Percentiles rank a stretch among this genome's conserved stretches.
Conservation (phyloP, 1,139 yeast species). For the Pichia sorboxylosa region DNA sequence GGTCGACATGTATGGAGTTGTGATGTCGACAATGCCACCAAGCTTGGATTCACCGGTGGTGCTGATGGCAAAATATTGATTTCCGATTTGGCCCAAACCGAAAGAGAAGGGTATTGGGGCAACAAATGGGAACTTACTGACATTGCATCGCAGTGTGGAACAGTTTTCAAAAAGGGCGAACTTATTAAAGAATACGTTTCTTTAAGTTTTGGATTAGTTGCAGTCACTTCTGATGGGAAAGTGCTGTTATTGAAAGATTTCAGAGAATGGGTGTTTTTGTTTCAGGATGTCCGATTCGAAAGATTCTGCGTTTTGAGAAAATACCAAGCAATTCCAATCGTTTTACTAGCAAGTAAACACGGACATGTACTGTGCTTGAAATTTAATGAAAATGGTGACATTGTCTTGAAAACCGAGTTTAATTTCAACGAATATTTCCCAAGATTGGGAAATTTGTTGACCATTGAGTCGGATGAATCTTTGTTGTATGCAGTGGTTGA, state of each 20-base stretch:
- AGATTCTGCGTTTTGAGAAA: constrained; percentile 44
- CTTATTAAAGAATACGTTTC: constrained; percentile 50
- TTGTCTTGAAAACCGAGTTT: constrained; percentile 13
- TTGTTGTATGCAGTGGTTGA: constrained; percentile 37
- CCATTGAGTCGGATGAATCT: constrained; percentile 13
- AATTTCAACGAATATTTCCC: constrained; percentile 8
- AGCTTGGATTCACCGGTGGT: constrained; percentile 66
- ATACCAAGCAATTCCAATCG: constrained; percentile 29
- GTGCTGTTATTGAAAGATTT: constrained; percentile 27
- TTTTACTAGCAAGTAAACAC: constrained; percentile 38
- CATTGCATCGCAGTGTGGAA: constrained; percentile 24
- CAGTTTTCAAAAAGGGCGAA: constrained; percentile 35
- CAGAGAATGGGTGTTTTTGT: constrained; percentile 25
- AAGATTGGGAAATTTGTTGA: constrained; percentile 10
- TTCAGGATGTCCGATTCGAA: constrained; percentile 26
- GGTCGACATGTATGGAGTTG: constrained; percentile 88
- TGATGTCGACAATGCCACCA: constrained; percentile 38
- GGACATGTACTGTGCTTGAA: constrained; percentile 42
- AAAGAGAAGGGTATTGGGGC: constrained; percentile 19
- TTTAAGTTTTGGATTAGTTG: constrained; percentile 34
- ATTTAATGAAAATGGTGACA: constrained; percentile 23
- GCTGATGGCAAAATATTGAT: constrained; percentile 75
- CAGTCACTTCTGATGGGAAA: constrained; percentile 55
- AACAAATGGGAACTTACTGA: constrained; percentile 24
- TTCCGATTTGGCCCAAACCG: constrained; percentile 34